Evolutionary conservation across 1,284 basidiomycete genomes (phyloP).

Genomic region (Mycocalia duriaeana): DNA sequence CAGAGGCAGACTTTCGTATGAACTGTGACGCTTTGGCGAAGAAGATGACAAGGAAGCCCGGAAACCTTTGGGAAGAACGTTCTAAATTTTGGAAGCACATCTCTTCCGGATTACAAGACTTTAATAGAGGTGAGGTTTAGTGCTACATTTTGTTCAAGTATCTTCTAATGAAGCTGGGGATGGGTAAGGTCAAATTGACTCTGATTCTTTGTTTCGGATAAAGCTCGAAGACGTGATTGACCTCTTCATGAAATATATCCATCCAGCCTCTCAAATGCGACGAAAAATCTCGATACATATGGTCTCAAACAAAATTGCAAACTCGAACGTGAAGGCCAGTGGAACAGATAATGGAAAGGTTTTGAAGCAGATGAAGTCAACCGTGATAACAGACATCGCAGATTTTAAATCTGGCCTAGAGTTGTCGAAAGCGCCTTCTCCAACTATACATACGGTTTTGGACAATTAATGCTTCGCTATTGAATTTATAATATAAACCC

Average conservation of each 20-base stretch:
- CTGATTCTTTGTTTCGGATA: slow-evolving; percentile 54
- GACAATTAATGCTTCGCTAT: too few species aligned
- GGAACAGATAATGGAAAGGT: too few species aligned
- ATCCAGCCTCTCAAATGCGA: slow-evolving; percentile 65
- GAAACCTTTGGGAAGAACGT: slow-evolving; percentile 78
- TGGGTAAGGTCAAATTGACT: slow-evolving; percentile 70
- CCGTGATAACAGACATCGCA: too few species aligned
- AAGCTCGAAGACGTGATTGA: slow-evolving; percentile 78
- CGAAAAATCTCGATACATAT: slow-evolving; percentile 83
- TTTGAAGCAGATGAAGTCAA: too few species aligned
- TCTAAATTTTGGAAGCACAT: slow-evolving; percentile 71
- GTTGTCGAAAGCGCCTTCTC: too few species aligned
- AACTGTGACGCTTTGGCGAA: slow-evolving; percentile 62
- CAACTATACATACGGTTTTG: too few species aligned
- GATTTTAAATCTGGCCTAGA: too few species aligned
- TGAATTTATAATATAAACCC: too few species aligned
- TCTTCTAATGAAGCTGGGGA: slow-evolving; percentile 6
- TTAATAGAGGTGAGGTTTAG: slow-evolving; percentile 40
- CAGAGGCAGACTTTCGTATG: slow-evolving; percentile 56
- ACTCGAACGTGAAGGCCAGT: too few species aligned
- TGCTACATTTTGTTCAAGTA: not conserved
- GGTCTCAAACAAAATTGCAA: slow-evolving; percentile 67
- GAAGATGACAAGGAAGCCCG: slow-evolving; percentile 52
- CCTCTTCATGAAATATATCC: slow-evolving; percentile 69
- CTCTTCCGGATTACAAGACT: slow-evolving; percentile 73